Evolutionary conservation across 805 yeast genomes (phyloP).

Genomic region (Wickerhamiella qilinensis): DNA sequence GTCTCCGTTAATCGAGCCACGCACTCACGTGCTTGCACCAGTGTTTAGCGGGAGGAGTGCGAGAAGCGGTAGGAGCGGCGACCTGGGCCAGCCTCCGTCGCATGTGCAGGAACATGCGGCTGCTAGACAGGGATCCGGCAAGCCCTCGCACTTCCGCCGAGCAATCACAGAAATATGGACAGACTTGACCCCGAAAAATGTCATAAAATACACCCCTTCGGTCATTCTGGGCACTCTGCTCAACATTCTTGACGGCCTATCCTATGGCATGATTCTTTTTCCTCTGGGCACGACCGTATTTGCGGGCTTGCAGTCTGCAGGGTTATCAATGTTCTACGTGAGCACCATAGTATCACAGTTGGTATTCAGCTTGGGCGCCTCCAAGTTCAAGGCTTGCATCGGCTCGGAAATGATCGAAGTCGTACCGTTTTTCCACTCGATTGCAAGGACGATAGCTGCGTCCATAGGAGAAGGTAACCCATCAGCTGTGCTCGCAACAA

Average conservation of each 20-base stretch:
- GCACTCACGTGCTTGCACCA: neutral
- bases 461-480: conserved; percentile 34
- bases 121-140: neutral
- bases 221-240: conserved; percentile 72
- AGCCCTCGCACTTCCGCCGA: neutral
- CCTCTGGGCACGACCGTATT: conserved; percentile 75
- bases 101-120: neutral
- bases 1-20: neutral
- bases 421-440: conserved; percentile 94
- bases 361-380: conserved; percentile 78
- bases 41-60: too few relatives aligned
- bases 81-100: neutral
- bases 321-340: conserved; percentile 85
- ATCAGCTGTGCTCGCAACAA: conserved; percentile 56
- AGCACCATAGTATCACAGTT: conserved; percentile 83
- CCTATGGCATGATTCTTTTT: conserved; percentile 95
- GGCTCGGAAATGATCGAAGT: conserved; percentile 98
- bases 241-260: conserved; percentile 81
- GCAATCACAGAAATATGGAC: neutral
- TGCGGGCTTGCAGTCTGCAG: conserved; percentile 67
- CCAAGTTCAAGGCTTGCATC: conserved; percentile 76
- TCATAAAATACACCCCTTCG: conserved; percentile 41
- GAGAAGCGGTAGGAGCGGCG: too few relatives aligned
- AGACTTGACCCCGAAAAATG: conserved; percentile 1
- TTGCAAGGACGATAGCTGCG: conserved; percentile 60